phyloP scores from a whole-genome alignment of 306 rosid species.

The Vicia villosa region DNA sequence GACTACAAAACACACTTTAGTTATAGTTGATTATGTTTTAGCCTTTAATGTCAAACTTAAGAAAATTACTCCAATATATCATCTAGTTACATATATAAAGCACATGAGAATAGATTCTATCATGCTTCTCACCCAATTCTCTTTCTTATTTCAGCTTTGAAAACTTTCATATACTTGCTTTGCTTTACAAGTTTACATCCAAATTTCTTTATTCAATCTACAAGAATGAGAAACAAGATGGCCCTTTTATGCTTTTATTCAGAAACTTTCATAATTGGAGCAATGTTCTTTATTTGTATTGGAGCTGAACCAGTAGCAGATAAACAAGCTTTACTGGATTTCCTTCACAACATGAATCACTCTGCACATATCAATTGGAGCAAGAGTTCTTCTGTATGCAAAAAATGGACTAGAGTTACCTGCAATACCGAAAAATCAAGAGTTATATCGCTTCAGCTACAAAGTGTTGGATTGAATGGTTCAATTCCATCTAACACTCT shows the following conservation, averaged over 20 bases:
- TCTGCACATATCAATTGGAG: constrained; percentile 61
- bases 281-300: constrained; percentile 36
- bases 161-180: too few relatives aligned
- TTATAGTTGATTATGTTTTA: background rate
- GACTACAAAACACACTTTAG: constrained; percentile 48
- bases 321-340: constrained; percentile 76
- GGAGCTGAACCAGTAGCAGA: constrained; percentile 61
- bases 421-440: constrained; percentile 61
- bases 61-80: constrained; percentile 8
- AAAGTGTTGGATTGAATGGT: constrained; percentile 63
- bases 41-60: constrained; percentile 29
- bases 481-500: constrained; percentile 74
- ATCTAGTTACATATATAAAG: background rate
- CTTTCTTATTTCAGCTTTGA: constrained; percentile 29
- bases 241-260: constrained; percentile 39
- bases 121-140: constrained; percentile 19
- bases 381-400: constrained; percentile 61
- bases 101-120: background rate
- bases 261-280: constrained; percentile 39
- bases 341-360: constrained; percentile 59
- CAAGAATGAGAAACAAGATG: constrained; percentile 53
- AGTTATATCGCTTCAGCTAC: constrained; percentile 59
- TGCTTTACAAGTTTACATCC: constrained; percentile 13
- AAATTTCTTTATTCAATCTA: constrained; percentile 25
- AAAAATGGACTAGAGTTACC: constrained; percentile 64